These are phyloP conservation scores for Adansonia digitata DNA, from an alignment of 345 rosid genomes.

Conservation along the genomic window DNA sequence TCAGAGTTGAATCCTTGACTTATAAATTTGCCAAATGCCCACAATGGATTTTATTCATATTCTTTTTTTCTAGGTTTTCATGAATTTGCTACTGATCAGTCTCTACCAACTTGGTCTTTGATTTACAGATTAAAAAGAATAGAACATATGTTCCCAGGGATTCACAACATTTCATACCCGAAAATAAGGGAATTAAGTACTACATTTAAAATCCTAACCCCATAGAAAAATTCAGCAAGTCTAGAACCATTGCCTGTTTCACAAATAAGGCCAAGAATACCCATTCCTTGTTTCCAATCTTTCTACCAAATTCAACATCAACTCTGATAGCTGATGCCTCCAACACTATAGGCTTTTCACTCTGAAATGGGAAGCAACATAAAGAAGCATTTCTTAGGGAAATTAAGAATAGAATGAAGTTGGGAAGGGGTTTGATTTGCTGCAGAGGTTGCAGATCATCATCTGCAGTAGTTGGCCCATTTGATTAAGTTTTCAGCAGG, in stretches of 20 bases:
- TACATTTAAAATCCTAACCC: background rate
- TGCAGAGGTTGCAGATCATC: background rate
- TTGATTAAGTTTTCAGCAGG: background rate
- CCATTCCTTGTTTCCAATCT: background rate
- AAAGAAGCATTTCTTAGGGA: background rate
- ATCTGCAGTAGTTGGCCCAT: background rate
- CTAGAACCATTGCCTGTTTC: background rate
- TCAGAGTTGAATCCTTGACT: background rate
- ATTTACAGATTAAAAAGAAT: background rate
- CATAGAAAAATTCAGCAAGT: background rate
- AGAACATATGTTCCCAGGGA: background rate
- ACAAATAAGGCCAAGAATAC: background rate
- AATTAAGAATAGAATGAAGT: background rate
- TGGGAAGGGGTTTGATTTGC: background rate
- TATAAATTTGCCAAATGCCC: background rate
- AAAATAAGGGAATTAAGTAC: background rate
- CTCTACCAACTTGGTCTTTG: background rate
- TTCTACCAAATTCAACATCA: background rate
- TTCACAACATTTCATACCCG: background rate
- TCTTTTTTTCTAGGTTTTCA: background rate
- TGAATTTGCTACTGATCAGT: background rate
- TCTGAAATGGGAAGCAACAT: background rate
- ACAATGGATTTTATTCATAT: background rate
- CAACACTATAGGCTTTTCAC: background rate
- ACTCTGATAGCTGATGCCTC: background rate